Evolutionary conservation across 345 rosid species (phyloP).

Genomic region (Trapa incisa): DNA sequence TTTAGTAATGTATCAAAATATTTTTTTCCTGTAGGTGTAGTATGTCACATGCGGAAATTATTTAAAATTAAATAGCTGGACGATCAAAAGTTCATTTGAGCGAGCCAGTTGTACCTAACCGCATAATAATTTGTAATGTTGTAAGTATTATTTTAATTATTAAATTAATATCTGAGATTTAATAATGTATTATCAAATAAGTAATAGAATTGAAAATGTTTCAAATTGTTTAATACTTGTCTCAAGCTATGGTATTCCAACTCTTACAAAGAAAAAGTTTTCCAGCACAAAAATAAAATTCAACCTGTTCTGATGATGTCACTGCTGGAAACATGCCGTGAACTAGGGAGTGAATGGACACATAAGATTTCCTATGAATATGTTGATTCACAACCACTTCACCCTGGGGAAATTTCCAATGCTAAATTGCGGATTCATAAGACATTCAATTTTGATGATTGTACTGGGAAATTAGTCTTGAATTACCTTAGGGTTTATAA

Average conservation of each 20-base stretch:
- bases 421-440: background rate
- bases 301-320: slow-evolving; percentile 53
- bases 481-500: slow-evolving; percentile 85
- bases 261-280: background rate
- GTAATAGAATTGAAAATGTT: too few relatives aligned
- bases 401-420: slow-evolving; percentile 38
- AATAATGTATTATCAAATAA: too few relatives aligned
- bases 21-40: background rate
- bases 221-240: too few relatives aligned
- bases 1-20: background rate
- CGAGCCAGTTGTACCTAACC: background rate
- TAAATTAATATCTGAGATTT: too few relatives aligned
- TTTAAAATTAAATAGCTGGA: background rate
- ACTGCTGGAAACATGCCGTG: slow-evolving; percentile 68
- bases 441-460: background rate
- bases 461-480: background rate
- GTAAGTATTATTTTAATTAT: too few relatives aligned
- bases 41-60: background rate
- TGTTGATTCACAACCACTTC: slow-evolving; percentile 71
- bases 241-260: too few relatives aligned
- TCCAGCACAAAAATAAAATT: slow-evolving; percentile 1
- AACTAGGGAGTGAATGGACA: slow-evolving; percentile 71
- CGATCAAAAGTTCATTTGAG: background rate
- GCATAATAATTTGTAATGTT: background rate
- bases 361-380: slow-evolving; percentile 62